Evolutionary conservation across 495 filamentous ascomycete genomes (phyloP).

Genomic region (Saxispiralis lemnorum): DNA sequence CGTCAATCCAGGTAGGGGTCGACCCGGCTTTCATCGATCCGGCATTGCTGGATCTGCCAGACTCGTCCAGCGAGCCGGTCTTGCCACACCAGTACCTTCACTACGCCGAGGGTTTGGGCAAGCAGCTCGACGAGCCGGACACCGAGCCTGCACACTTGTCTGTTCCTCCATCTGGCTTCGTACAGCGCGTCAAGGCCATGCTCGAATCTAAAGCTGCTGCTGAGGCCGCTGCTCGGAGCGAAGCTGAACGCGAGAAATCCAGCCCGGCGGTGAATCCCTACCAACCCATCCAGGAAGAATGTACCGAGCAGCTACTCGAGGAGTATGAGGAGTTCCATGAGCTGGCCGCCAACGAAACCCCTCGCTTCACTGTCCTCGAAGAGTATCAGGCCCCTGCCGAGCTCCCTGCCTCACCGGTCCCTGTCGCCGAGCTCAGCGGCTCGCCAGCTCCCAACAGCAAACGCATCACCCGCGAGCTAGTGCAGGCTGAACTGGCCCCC

Average conservation of each 20-base stretch:
- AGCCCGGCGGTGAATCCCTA: background rate
- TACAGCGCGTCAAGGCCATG: conserved; percentile 18
- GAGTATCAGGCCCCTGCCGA: conserved; percentile 18
- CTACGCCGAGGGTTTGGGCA: conserved; percentile 12
- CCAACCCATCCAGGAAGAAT: background rate
- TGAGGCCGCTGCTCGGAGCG: conserved; percentile 10
- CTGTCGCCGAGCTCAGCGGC: conserved; percentile 14
- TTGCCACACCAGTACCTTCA: conserved; percentile 12
- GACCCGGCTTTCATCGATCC: conserved; percentile 16
- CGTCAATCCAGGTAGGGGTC: conserved; percentile 16
- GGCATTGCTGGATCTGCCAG: conserved; percentile 7
- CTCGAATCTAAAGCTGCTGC: conserved; percentile 16
- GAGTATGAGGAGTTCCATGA: conserved; percentile 7
- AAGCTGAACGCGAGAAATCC: conserved; percentile 5
- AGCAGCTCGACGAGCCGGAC: conserved; percentile 7
- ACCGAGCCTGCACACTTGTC: conserved; percentile 10
- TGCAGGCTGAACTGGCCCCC: conserved; percentile 17
- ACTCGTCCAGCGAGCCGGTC: conserved; percentile 14
- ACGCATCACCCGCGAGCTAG: conserved; percentile 21
- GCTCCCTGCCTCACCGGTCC: conserved; percentile 16
- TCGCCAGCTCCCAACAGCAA: conserved; percentile 13
- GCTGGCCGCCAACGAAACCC: conserved; percentile 10
- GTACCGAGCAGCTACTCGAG: background rate
- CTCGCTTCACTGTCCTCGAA: conserved; percentile 14
- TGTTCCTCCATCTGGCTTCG: conserved; percentile 16